These are phyloP conservation scores for Cryomyces minteri DNA, from an alignment of 495 filamentous ascomycete genomes.

Conservation along the genomic window DNA sequence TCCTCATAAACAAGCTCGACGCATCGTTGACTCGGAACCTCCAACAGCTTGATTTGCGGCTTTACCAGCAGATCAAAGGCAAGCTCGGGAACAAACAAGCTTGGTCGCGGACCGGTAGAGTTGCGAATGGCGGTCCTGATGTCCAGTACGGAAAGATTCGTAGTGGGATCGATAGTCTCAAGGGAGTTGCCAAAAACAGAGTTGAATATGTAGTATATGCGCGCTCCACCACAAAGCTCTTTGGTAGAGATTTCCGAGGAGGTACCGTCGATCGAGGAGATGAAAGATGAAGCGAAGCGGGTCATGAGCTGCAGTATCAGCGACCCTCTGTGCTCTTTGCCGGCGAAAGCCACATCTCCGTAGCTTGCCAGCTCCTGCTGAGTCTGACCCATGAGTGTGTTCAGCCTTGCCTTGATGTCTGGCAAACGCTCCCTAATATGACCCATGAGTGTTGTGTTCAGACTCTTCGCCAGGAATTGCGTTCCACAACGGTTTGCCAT, in stretches of 20 bases:
- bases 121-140: slow-evolving; percentile 97
- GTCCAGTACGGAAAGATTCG: slow-evolving; percentile 86
- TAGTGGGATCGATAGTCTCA: slow-evolving; percentile 88
- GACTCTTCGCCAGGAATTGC: slow-evolving; percentile 83
- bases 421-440: slow-evolving; percentile 92
- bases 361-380: slow-evolving; percentile 98
- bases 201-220: slow-evolving; percentile 99
- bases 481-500: slow-evolving; percentile 91
- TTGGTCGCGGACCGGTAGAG: slow-evolving; percentile 88
- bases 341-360: slow-evolving; percentile 93
- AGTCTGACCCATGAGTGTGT: slow-evolving; percentile 97
- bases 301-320: slow-evolving; percentile 97
- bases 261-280: slow-evolving; percentile 95
- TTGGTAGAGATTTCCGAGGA: slow-evolving; percentile 98
- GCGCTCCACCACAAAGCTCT: slow-evolving; percentile 87
- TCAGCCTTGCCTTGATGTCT: slow-evolving; percentile 94
- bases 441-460: slow-evolving; percentile 87
- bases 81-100: slow-evolving; percentile 90
- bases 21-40: slow-evolving; percentile 88
- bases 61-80: slow-evolving; percentile 97
- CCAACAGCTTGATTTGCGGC: slow-evolving; percentile 92
- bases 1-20: slow-evolving; percentile 98
- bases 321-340: slow-evolving; percentile 89
- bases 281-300: slow-evolving; percentile 92
- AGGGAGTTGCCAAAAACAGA: slow-evolving; percentile 96